Evolutionary conservation across 2,329 filamentous ascomycete genomes (phyloP).

Genomic region (Lachnellula arida): DNA sequence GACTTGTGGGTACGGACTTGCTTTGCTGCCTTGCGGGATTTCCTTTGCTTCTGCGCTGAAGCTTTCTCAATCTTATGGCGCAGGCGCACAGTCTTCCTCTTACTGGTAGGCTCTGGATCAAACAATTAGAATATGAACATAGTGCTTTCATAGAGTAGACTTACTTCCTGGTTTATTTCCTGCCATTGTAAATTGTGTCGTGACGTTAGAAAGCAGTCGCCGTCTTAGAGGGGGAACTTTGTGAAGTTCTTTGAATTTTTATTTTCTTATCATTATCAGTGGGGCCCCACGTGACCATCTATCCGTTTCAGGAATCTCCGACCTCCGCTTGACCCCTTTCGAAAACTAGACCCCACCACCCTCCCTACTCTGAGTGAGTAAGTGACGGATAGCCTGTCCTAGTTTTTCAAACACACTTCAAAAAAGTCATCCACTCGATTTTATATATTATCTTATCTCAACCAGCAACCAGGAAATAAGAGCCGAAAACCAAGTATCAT

Average conservation of each 20-base stretch:
- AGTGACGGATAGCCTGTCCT: neutral
- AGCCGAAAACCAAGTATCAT: neutral
- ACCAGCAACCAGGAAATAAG: neutral
- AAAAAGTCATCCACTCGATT: too few species aligned
- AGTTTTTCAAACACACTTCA: neutral
- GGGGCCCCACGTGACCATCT: neutral
- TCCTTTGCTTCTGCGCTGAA: conserved; percentile 83
- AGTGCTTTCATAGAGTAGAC: conserved; percentile 2
- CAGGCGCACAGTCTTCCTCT: conserved; percentile 83
- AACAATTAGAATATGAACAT: conserved; percentile 11
- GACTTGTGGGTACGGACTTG: conserved; percentile 43
- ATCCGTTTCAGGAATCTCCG: too few species aligned
- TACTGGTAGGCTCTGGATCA: conserved; percentile 79
- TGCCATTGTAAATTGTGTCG: conserved; percentile 25
- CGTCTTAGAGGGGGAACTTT: neutral
- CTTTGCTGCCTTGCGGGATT: conserved; percentile 80
- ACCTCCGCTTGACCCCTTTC: too few species aligned
- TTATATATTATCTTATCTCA: neutral
- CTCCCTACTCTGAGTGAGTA: too few species aligned
- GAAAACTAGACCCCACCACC: too few species aligned
- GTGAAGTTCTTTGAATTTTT: too few species aligned
- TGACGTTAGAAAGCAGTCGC: neutral
- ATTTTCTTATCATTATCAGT: neutral
- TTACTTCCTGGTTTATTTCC: conserved; percentile 34
- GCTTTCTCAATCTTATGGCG: conserved; percentile 96